phyloP scores from a whole-genome alignment of 2,329 filamentous ascomycete species.

The Microcyclospora tardicrescens region DNA sequence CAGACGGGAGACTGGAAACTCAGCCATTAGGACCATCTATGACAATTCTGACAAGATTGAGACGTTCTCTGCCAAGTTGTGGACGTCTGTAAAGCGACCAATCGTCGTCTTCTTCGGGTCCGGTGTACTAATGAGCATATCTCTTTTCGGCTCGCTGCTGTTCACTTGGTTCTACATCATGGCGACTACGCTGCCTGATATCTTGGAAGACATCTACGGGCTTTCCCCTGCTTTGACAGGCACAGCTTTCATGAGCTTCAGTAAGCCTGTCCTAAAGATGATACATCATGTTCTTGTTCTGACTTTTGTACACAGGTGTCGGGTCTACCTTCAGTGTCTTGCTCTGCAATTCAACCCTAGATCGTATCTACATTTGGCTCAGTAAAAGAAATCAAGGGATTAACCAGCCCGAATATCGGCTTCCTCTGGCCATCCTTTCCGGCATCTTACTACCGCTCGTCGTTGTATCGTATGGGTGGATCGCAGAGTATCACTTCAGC shows the following conservation, averaged over 20 bases:
- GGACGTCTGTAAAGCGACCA: slow-evolving; percentile 29
- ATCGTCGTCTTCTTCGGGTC: slow-evolving; percentile 34
- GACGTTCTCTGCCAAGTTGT: slow-evolving; percentile 10
- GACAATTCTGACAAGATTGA: no score
- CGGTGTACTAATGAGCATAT: slow-evolving; percentile 41
- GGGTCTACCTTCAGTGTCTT: slow-evolving; percentile 29
- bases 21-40: no score
- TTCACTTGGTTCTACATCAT: slow-evolving; percentile 37
- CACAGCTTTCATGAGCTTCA: slow-evolving; percentile 42
- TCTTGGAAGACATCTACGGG: slow-evolving; percentile 29
- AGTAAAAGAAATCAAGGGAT: slow-evolving; percentile 10
- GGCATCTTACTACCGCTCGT: slow-evolving; percentile 40
- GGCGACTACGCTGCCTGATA: slow-evolving; percentile 32
- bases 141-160: slow-evolving; percentile 28
- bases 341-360: slow-evolving; percentile 24
- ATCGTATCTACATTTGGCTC: slow-evolving; percentile 24
- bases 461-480: slow-evolving; percentile 47
- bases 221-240: slow-evolving; percentile 41
- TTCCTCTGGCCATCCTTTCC: slow-evolving; percentile 44
- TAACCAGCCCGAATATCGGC: slow-evolving; percentile 46
- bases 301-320: slow-evolving; percentile 12
- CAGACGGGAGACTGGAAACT: slow-evolving; percentile 11
- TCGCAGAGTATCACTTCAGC: slow-evolving; percentile 35
- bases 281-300: background rate
- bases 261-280: slow-evolving; percentile 19